Conservation (phyloP, 1,284 basidiomycete species). For the Leucoagaricus sp. region DNA sequence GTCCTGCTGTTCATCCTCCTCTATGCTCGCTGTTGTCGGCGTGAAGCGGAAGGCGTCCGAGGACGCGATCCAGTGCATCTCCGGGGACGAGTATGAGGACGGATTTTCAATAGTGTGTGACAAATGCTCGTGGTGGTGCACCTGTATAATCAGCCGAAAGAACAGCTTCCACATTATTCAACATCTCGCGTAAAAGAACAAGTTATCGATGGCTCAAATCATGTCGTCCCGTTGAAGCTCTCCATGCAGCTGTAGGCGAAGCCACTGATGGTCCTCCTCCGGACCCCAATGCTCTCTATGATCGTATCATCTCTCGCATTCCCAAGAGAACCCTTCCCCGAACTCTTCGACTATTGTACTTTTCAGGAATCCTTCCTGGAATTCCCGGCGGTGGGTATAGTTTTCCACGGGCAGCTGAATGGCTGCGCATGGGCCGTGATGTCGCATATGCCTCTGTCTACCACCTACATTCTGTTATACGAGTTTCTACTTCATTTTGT, state of each 20-base stretch:
- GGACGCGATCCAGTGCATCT: conserved; percentile 54
- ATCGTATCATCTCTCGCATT: neutral
- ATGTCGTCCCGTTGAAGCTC: conserved; percentile 76
- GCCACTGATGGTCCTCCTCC: conserved; percentile 34
- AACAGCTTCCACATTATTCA: conserved; percentile 41
- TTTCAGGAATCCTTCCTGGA: neutral
- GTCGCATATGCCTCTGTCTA: neutral
- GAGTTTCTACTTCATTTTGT: neutral
- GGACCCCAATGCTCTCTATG: neutral
- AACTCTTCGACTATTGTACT: neutral
- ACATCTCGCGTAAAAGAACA: conserved; percentile 55
- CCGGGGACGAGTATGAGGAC: conserved; percentile 77
- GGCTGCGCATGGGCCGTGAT: neutral
- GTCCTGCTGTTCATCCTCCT: neutral
- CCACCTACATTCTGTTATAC: neutral
- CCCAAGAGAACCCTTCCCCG: neutral
- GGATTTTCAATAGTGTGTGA: conserved; percentile 95
- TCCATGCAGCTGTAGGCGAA: conserved; percentile 57
- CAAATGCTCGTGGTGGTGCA: conserved; percentile 83
- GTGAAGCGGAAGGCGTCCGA: conserved; percentile 12
- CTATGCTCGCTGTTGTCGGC: neutral
- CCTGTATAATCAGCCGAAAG: conserved; percentile 1
- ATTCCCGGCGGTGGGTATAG: neutral
- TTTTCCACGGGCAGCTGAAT: neutral
- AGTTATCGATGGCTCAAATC: conserved; percentile 67